A percentile compares a stretch with the other conserved stretches of the same genome.
These are phyloP conservation scores for Phytophthora melonis DNA, from an alignment of 352 stramenopile species.

Conservation along the genomic window DNA sequence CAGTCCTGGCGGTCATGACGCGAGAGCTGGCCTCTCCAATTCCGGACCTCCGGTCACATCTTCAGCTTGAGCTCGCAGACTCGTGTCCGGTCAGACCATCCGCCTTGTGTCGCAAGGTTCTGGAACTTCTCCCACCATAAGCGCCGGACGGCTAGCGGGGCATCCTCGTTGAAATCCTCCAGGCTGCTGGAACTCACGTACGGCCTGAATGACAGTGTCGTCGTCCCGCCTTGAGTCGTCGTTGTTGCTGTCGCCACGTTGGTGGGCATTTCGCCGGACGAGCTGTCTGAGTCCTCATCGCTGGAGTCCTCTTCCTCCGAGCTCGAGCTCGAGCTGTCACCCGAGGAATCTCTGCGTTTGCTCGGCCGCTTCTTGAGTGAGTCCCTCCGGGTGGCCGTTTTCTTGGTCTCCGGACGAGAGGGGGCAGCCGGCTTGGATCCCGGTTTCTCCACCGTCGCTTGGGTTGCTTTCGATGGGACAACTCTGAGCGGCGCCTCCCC, in stretches of 20 bases:
- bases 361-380: not conserved
- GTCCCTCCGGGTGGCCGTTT: not conserved
- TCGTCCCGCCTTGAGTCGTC: not conserved
- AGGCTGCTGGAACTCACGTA: not conserved
- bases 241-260: too few species aligned
- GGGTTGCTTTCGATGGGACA: not conserved
- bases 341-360: not conserved
- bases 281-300: not conserved
- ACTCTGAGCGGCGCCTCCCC: not conserved
- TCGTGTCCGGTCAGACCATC: constrained; percentile 1
- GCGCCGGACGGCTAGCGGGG: not conserved
- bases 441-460: not conserved
- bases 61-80: not conserved
- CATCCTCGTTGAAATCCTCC: constrained; percentile 5
- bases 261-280: not conserved
- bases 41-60: too few species aligned
- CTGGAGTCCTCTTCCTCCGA: not conserved
- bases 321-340: not conserved
- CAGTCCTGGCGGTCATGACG: too few species aligned
- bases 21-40: too few species aligned
- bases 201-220: not conserved
- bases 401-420: not conserved
- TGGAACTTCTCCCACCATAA: constrained; percentile 8
- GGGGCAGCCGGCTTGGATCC: not conserved
- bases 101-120: not conserved